Evolutionary conservation across 1,284 basidiomycete genomes (phyloP), one percentile per base, ranked within the genome.

Genomic region (Singerocomus rubriflavus): DNA sequence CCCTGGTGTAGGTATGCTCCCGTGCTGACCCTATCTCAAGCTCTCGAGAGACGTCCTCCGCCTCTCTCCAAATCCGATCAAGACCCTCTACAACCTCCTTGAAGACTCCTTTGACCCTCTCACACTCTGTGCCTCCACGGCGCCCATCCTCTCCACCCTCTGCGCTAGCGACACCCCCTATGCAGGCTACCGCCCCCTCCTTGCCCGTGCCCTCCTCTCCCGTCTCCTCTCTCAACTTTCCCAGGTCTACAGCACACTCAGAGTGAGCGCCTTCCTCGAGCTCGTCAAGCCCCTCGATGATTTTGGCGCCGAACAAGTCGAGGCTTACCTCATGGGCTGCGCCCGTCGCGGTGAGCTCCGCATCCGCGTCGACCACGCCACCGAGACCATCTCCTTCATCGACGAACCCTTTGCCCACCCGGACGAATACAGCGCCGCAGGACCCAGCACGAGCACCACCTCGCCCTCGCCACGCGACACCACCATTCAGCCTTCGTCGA

Each of bases 61-160:
- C 66, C 82, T 94, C 46, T 88, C 90, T 0, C 87, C 93, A 2
- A 74, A 82, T 44, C 71, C 74, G 6, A 78, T 98, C 63, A 89
- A 89, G 65, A 75, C 84, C 34, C 80, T 99, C 34, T 98, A 98
- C 77, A 82, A 87, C 65, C 84, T 96, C 49, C 84, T 99, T 61
- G 93, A 98, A 73, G 87, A 91, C 51, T 90, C 94, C 35, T 98
- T 99, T 70, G 93, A 98, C 69, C 97, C 97, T 1, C 82, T 98
- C 54, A 88, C 85, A 1, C 88, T 98, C 51, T 94, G 92, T 69
- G 73, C 80, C 13, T 81, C 84, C 61, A 87, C 95, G 46, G 85
- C 91, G 12, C 93, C 95, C 12, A 78, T 98, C 57, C 82, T 99
- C 50, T 72, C 79, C 46, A 68, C 75, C 8, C 81, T 97, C 51